Conservation (phyloP, 78 protist genomes). For the Dictyostelium citrinum region DNA sequence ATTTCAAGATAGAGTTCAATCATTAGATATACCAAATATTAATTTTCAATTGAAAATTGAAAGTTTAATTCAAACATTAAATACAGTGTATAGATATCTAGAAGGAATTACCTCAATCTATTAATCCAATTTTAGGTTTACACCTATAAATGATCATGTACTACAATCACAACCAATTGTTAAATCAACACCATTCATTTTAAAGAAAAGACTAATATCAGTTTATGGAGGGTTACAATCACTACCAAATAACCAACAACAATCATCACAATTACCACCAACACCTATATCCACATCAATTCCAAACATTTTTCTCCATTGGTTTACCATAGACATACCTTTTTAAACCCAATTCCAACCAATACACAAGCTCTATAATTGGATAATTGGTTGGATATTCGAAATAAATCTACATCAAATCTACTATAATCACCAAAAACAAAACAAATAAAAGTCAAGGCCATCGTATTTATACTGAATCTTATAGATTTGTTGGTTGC, state of each 20-base stretch:
- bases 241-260: not conserved
- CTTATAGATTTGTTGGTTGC: too few species aligned
- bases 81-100: not conserved
- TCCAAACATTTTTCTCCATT: not conserved
- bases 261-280: not conserved
- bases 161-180: not conserved
- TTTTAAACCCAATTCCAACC: conserved; percentile 10
- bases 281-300: too few species aligned
- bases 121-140: not conserved
- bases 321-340: conserved; percentile 34
- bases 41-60: conserved; percentile 4
- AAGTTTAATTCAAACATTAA: not conserved
- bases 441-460: not conserved
- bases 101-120: not conserved
- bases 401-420: conserved; percentile 10
- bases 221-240: not conserved
- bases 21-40: not conserved
- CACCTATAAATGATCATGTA: not conserved
- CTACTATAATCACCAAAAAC: not conserved
- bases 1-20: not conserved
- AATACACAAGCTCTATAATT: not conserved
- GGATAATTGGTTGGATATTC: conserved; percentile 32
- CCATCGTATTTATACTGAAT: too few species aligned
- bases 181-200: not conserved
- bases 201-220: not conserved